Percentiles rank a stretch among this genome's conserved stretches.
These are phyloP conservation scores for Helichrysum umbraculigerum DNA, from an alignment of 129 eudicot genomes.

Conservation along the genomic window DNA sequence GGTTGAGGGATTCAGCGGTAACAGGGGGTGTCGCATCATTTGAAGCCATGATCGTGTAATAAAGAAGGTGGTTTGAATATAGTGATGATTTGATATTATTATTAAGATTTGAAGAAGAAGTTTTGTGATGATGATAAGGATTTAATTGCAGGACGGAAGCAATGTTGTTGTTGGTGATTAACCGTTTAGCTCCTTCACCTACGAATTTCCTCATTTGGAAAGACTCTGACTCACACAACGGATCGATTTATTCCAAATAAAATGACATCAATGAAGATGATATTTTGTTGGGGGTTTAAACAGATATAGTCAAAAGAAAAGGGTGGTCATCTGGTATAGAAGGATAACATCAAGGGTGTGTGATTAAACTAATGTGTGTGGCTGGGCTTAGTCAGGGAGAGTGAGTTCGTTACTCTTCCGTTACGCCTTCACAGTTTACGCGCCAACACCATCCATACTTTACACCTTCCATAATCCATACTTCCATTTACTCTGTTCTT, in stretches of 20 bases:
- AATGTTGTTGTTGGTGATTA: slow-evolving; percentile 25
- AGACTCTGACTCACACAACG: not conserved
- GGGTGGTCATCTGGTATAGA: slow-evolving; percentile 7
- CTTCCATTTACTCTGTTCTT: too few species aligned
- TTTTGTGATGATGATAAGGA: not conserved
- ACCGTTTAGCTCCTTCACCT: slow-evolving; percentile 43
- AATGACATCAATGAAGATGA: too few species aligned
- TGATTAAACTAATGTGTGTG: slow-evolving; percentile 2
- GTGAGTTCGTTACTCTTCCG: slow-evolving; percentile 15
- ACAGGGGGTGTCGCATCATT: slow-evolving; percentile 40
- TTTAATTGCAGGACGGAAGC: slow-evolving; percentile 20
- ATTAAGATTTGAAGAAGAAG: not conserved
- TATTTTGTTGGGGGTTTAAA: not conserved
- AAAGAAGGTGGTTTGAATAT: slow-evolving; percentile 18
- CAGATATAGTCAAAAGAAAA: not conserved
- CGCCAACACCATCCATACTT: not conserved
- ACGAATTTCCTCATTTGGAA: slow-evolving; percentile 60
- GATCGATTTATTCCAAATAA: not conserved
- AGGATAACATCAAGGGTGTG: slow-evolving; percentile 6
- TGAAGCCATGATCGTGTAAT: slow-evolving; percentile 30
- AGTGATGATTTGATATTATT: not conserved
- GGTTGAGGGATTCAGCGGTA: slow-evolving; percentile 62
- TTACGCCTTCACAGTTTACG: slow-evolving; percentile 25
- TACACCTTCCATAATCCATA: too few species aligned
- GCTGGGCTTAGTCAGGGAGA: slow-evolving; percentile 26